These are phyloP conservation scores for Tulasnella sp. DNA, from an alignment of 768 basidiomycete species.

Conservation along the genomic window DNA sequence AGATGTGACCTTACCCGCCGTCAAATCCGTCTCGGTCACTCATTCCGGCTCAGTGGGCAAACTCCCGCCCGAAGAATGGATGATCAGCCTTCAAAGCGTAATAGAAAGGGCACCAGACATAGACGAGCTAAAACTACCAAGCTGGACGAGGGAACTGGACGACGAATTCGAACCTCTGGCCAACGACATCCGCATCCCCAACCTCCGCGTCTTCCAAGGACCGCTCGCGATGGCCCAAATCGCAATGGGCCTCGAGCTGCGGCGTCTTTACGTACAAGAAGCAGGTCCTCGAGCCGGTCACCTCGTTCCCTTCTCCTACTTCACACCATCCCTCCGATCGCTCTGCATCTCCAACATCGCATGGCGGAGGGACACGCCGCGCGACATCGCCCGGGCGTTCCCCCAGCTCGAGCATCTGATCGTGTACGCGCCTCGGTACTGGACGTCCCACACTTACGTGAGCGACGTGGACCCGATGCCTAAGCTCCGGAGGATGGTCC, in stretches of 20 bases:
- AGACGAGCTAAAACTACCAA: neutral
- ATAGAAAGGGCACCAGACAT: neutral
- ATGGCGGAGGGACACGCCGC: neutral
- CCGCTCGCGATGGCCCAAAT: neutral
- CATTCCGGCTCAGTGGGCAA: neutral
- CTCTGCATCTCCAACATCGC: neutral
- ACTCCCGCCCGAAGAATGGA: neutral
- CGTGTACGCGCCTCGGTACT: neutral
- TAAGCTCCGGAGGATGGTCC: neutral
- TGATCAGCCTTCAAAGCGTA: neutral
- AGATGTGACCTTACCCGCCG: neutral
- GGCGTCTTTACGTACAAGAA: neutral
- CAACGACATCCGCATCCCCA: neutral
- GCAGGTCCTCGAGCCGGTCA: neutral
- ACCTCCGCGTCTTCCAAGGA: neutral
- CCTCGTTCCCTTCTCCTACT: neutral
- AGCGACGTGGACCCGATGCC: neutral
- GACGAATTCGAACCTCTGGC: neutral
- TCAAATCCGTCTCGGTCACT: neutral
- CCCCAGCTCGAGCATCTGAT: neutral
- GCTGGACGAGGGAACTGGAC: neutral
- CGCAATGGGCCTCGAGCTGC: neutral
- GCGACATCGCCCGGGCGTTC: neutral
- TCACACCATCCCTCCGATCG: neutral
- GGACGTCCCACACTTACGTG: neutral